Conservation (phyloP, 139 green algal genomes). For the Eudorina sp. region DNA sequence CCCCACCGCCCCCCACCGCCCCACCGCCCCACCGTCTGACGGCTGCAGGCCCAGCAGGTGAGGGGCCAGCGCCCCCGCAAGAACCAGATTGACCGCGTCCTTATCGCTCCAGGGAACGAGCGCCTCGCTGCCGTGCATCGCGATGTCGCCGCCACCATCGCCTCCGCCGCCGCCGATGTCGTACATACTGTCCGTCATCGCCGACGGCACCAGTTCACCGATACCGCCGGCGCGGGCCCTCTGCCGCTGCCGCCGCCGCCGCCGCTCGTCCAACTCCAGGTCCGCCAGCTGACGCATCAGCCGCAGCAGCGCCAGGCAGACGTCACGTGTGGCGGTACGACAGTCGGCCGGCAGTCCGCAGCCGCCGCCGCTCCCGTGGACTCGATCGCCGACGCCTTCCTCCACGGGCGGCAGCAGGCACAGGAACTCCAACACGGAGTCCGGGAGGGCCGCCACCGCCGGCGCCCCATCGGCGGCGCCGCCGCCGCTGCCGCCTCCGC, state of each 20-base stretch:
- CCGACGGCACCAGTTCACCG: neutral
- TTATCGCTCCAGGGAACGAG: constrained; percentile 31
- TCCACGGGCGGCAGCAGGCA: constrained; percentile 28
- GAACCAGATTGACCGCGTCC: neutral
- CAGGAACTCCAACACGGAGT: constrained; percentile 14
- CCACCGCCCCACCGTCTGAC: neutral
- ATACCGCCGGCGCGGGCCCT: no score
- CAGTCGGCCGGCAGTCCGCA: neutral
- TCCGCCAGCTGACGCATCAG: constrained; percentile 23
- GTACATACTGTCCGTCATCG: neutral
- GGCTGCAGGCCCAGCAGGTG: constrained; percentile 22
- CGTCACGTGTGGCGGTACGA: neutral
- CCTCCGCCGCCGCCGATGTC: neutral
- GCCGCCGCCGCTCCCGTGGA: neutral
- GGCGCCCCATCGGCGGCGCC: neutral
- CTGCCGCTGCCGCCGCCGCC: neutral
- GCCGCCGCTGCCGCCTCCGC: neutral
- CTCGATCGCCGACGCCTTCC: neutral
- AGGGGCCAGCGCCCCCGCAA: constrained; percentile 28
- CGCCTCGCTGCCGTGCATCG: constrained; percentile 6
- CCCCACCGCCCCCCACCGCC: neutral
- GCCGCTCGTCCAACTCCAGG: neutral
- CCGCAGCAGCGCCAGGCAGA: constrained; percentile 29
- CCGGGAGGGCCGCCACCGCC: neutral
- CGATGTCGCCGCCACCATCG: neutral